Conservation (phyloP, 2,329 filamentous ascomycete species). For the Niveomyces coronatus region DNA sequence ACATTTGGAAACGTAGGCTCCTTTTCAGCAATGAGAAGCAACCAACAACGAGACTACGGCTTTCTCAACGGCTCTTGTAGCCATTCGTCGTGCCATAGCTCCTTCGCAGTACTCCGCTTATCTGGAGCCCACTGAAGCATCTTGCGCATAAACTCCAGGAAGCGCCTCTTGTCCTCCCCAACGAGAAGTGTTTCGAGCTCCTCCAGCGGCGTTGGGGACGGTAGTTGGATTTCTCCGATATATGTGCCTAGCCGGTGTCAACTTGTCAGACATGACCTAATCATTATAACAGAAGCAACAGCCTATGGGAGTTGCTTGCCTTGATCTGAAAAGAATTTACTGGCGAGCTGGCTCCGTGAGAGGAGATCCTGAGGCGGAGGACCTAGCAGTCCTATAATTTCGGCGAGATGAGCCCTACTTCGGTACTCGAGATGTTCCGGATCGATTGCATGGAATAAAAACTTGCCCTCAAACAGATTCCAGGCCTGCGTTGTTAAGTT, state of each 20-base stretch:
- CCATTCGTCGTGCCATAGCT: slow-evolving; percentile 1
- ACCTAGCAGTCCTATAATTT: not conserved
- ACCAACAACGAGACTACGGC: too few species aligned
- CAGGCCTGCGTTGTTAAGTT: not conserved
- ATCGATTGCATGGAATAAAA: not conserved
- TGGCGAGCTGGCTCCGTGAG: not conserved
- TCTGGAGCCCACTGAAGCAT: slow-evolving; percentile 1
- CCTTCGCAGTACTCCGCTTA: not conserved
- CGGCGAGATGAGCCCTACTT: slow-evolving; percentile 1
- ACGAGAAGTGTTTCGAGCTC: not conserved
- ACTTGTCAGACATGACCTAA: not conserved
- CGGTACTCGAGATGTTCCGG: not conserved
- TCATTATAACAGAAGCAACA: not conserved
- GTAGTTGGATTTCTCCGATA: not conserved
- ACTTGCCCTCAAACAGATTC: slow-evolving; percentile 1
- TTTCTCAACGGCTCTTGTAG: not conserved
- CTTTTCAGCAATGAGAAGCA: too few species aligned
- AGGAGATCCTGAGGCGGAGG: slow-evolving; percentile 1
- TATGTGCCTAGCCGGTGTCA: not conserved
- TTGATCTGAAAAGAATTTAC: not conserved
- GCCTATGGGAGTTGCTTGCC: not conserved
- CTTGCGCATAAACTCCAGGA: not conserved
- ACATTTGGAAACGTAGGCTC: not conserved
- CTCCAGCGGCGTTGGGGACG: not conserved
- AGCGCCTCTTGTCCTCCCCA: not conserved